Conservation (phyloP, 352 stramenopile species). For the Globisporangium polare region DNA sequence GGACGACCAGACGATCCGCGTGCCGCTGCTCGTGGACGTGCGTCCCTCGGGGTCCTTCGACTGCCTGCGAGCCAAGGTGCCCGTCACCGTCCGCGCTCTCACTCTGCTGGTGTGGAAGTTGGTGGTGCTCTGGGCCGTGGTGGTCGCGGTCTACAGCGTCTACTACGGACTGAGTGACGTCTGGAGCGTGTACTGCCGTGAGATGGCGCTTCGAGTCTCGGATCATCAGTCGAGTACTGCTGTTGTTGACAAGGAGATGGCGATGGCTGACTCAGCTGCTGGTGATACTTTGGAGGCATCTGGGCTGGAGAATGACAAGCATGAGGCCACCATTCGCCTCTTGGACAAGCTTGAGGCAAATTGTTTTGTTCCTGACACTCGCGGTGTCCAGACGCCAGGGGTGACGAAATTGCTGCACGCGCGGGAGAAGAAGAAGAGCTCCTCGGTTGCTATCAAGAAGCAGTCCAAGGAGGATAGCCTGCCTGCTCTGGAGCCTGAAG, state of each 20-base stretch:
- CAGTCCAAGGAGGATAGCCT: background rate
- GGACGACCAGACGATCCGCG: slow-evolving; percentile 20
- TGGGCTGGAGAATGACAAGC: background rate
- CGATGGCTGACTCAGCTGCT: background rate
- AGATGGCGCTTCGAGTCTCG: background rate
- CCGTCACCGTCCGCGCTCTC: slow-evolving; percentile 9
- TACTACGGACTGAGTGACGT: background rate
- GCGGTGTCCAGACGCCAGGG: slow-evolving; percentile 8
- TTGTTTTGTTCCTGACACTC: background rate
- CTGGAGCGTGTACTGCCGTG: background rate
- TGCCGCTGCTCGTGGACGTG: slow-evolving; percentile 19
- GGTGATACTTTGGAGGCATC: background rate
- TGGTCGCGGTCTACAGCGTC: background rate
- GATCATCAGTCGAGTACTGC: background rate
- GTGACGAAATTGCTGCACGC: slow-evolving; percentile 14
- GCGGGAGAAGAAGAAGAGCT: slow-evolving; percentile 10
- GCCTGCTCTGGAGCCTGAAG: background rate
- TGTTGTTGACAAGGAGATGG: background rate
- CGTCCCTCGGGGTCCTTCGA: slow-evolving; percentile 21
- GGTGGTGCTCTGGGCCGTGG: background rate
- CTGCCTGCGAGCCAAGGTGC: slow-evolving; percentile 23
- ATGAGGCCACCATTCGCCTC: background rate
- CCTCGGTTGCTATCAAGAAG: background rate
- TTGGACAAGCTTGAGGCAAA: slow-evolving; percentile 11
- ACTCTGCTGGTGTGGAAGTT: slow-evolving; percentile 18